Conservation (phyloP, 768 basidiomycete species). For the Rhodotorula paludigena region DNA sequence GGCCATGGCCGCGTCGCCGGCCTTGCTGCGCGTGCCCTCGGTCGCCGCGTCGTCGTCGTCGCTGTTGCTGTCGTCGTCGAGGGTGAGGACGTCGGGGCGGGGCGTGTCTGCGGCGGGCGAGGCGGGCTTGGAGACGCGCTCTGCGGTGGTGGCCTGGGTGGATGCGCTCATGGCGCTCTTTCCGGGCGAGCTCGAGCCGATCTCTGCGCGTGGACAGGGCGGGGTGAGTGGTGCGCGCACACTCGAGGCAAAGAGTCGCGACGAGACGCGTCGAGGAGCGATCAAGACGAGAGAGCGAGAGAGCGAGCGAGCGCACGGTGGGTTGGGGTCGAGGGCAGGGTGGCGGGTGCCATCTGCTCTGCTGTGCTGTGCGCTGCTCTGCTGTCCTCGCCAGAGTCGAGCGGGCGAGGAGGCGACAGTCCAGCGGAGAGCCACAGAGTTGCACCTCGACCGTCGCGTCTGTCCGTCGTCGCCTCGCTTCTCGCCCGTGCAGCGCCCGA, state of each 20-base stretch:
- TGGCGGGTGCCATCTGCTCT: neutral
- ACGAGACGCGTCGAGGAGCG: neutral
- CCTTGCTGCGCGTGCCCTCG: neutral
- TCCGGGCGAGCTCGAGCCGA: neutral
- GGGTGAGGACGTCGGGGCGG: neutral
- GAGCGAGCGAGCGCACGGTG: neutral
- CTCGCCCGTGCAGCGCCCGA: neutral
- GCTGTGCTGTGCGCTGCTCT: neutral
- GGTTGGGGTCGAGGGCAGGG: neutral
- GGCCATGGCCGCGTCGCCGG: neutral
- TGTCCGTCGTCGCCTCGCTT: neutral
- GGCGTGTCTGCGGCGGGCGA: neutral
- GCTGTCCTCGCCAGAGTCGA: neutral
- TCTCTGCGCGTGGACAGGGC: neutral
- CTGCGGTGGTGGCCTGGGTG: neutral
- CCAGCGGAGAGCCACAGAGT: neutral
- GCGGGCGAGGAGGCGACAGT: neutral
- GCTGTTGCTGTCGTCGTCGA: neutral
- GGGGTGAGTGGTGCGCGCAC: neutral
- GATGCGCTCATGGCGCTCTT: neutral
- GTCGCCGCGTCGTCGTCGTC: neutral
- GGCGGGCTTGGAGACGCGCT: neutral
- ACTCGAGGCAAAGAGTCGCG: constrained; percentile 5
- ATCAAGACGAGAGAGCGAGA: too few relatives aligned
- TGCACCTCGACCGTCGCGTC: too few relatives aligned